These are phyloP conservation scores for Tolypocladium endophyticum DNA, from an alignment of 2,329 filamentous ascomycete species.

Conservation along the genomic window DNA sequence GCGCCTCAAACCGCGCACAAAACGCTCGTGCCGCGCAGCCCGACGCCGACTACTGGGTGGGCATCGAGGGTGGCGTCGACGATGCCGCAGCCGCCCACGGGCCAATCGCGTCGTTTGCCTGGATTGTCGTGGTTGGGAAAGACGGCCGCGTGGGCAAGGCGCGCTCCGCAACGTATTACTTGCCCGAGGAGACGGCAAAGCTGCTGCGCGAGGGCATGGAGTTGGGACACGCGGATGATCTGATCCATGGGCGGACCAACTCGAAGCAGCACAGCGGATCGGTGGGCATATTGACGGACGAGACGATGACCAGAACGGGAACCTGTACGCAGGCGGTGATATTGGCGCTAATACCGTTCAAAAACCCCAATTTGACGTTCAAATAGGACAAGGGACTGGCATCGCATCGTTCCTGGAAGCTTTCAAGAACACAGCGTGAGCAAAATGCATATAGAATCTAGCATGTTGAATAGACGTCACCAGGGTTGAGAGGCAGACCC, in stretches of 20 bases:
- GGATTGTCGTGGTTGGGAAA: conserved; percentile 21
- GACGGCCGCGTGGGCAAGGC: conserved; percentile 22
- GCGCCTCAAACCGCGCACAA: conserved; percentile 24
- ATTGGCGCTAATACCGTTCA: conserved; percentile 29
- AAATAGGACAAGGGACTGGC: neutral
- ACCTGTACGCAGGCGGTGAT: conserved; percentile 29
- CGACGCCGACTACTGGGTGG: conserved; percentile 27
- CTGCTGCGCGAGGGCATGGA: conserved; percentile 26
- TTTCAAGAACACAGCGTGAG: neutral
- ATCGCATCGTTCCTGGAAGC: neutral
- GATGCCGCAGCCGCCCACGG: conserved; percentile 5
- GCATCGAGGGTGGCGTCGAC: conserved; percentile 30
- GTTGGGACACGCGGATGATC: conserved; percentile 27
- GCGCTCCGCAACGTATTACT: conserved; percentile 25
- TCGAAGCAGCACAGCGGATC: conserved; percentile 27
- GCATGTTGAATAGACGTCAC: too few relatives aligned
- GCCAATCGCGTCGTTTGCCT: conserved; percentile 26
- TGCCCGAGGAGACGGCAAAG: conserved; percentile 24
- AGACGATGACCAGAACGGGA: conserved; percentile 21
- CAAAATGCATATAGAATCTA: too few relatives aligned
- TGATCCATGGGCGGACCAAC: conserved; percentile 23
- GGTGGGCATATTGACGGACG: conserved; percentile 28
- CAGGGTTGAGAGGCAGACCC: too few relatives aligned
- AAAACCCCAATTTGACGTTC: conserved; percentile 23
- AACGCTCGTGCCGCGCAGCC: conserved; percentile 18